Conservation (phyloP, 2,329 filamentous ascomycete genomes). For the Thielaviopsis ethacetica region DNA sequence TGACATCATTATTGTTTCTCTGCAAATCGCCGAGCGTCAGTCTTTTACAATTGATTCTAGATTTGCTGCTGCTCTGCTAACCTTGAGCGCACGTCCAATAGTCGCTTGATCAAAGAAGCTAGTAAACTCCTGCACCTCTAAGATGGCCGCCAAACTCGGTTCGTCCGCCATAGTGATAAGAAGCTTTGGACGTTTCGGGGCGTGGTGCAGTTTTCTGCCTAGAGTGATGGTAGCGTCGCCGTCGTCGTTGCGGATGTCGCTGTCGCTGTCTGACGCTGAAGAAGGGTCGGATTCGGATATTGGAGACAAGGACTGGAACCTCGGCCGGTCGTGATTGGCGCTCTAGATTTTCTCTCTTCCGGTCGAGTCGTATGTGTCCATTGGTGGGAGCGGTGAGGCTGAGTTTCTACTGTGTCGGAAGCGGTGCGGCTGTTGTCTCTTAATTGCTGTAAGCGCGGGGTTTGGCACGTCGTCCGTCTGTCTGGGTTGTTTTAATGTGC, state of each 20-base stretch:
- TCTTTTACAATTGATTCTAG: neutral
- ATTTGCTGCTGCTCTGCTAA: neutral
- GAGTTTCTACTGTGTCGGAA: neutral
- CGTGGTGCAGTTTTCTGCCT: neutral
- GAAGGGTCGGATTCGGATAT: neutral
- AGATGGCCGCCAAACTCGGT: neutral
- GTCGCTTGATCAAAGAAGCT: neutral
- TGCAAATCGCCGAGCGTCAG: neutral
- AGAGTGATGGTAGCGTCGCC: neutral
- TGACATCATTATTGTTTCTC: slow-evolving; percentile 7
- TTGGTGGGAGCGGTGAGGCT: neutral
- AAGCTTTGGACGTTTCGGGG: neutral
- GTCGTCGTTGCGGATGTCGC: neutral
- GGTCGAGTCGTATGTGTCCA: neutral
- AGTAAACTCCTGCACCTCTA: slow-evolving; percentile 9
- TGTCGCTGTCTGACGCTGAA: neutral
- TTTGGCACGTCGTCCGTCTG: neutral
- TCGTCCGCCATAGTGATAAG: neutral
- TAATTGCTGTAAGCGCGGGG: neutral
- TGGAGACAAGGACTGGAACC: neutral
- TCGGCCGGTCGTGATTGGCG: neutral
- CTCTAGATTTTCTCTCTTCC: neutral
- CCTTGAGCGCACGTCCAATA: slow-evolving; percentile 6
- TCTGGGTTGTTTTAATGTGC: no score
- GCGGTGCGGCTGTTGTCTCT: neutral